phyloP scores from a whole-genome alignment of 345 rosid genomes.

The Lepidium aucheri region DNA sequence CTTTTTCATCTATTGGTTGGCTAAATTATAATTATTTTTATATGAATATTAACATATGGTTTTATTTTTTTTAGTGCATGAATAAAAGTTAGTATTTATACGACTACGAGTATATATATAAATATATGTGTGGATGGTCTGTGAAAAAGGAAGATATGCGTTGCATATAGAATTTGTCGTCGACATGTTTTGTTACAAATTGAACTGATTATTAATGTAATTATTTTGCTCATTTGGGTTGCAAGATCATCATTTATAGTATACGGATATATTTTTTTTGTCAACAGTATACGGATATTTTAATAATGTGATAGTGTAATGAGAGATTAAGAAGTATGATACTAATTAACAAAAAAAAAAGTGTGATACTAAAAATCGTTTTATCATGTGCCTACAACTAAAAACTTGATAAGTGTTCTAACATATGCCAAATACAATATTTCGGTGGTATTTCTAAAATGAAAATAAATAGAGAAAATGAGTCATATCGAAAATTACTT shows the following conservation, averaged over 20 bases:
- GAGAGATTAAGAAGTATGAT: neutral
- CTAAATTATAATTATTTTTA: neutral
- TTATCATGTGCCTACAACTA: neutral
- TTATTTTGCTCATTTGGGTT: neutral
- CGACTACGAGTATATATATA: no score
- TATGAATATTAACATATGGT: neutral
- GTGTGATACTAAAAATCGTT: neutral
- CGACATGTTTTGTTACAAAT: neutral
- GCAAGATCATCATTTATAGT: neutral
- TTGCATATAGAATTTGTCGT: neutral
- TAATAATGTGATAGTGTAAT: neutral
- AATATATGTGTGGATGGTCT: no score
- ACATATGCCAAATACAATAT: neutral
- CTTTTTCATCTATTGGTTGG: neutral
- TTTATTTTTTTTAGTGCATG: no score
- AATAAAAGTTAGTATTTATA: no score
- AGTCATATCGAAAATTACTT: neutral
- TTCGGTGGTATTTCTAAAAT: conserved; percentile 14
- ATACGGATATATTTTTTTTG: no score
- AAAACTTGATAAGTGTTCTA: neutral
- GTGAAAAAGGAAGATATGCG: neutral
- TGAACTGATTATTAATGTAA: neutral
- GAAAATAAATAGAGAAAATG: neutral
- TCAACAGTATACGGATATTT: no score
- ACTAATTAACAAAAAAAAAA: neutral